Evolutionary conservation across 2,329 filamentous ascomycete species (phyloP), one percentile per base, ranked within the genome.

Genomic region (Botryotinia narcissicola): DNA sequence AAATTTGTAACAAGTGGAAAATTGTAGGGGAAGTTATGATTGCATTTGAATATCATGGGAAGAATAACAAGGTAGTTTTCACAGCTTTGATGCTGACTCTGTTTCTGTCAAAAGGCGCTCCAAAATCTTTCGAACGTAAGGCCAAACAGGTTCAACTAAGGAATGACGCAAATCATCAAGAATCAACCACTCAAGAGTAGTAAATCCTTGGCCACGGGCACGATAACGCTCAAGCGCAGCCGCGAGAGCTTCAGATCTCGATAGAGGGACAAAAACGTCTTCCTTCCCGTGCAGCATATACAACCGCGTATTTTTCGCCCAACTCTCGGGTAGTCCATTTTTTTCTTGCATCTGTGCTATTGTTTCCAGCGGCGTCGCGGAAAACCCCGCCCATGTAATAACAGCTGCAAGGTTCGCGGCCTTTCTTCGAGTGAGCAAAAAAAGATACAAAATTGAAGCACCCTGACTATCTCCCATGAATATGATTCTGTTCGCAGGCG

Each of bases 391-490:
- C 51, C 71, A 72, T 25, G 71, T 70, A 51, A 75, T 73, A 14
- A 74, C 25, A 18, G 74, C 74, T 10, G 69, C 64, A 7, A 74
- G n/a, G n/a, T 72, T 70, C 14, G 60, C 60, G 20, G 71, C 73
- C 10, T 71, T n/a, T 29, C 35, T 69, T 3, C 71, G 37, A 9
- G 69, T 74, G 16, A 75, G 74, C 32, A 76, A 25, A 35, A 75
- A 76, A 3, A 75, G 42, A 6, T 51, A 59, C 16, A 76, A 20
- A 35, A 75, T 70, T 4, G 73, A 64, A 12, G 71, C 70, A 7
- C 76, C 74, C 70, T 76, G 75, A 42, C 75, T 75, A 37, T 75
- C 60, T 2, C 74, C 75, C 66, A 76, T 70, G n/a, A 74, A 73
- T 1, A 75, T 59, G 22, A 76, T 75, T 29, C 71, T 59, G 9